Conservation (phyloP, 306 rosid genomes). For the Purshia tridentata region DNA sequence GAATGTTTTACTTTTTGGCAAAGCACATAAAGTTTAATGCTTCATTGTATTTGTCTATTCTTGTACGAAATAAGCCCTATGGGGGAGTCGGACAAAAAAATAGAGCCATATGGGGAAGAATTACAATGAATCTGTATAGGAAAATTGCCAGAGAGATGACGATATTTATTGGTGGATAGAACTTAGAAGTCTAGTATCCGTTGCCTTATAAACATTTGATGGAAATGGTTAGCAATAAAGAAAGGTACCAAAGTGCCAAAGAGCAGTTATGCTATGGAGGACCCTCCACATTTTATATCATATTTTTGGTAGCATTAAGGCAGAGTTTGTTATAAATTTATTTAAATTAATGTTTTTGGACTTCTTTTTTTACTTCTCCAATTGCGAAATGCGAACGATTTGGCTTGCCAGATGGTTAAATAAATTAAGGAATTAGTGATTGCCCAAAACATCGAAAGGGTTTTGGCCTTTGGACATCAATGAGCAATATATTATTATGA, state of each 20-base stretch:
- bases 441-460: too few relatives aligned
- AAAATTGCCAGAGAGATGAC: constrained; percentile 26
- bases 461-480: too few relatives aligned
- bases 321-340: constrained; percentile 10
- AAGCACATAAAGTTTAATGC: constrained; percentile 32
- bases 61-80: constrained; percentile 32
- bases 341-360: neutral
- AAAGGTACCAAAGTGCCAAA: neutral
- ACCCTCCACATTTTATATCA: neutral
- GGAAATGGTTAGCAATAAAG: constrained; percentile 7
- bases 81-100: constrained; percentile 24
- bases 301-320: neutral
- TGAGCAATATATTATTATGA: too few relatives aligned
- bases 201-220: neutral
- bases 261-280: constrained; percentile 25
- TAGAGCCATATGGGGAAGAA: constrained; percentile 17
- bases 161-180: constrained; percentile 14
- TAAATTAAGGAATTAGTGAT: too few relatives aligned
- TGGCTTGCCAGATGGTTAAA: too few relatives aligned
- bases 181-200: constrained; percentile 9
- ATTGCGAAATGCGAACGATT: too few relatives aligned
- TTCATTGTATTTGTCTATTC: constrained; percentile 25
- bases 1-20: constrained; percentile 31
- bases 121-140: constrained; percentile 34
- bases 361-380: too few relatives aligned